Conservation (phyloP, 2,329 filamentous ascomycete species). For the Aspergillus sp. region DNA sequence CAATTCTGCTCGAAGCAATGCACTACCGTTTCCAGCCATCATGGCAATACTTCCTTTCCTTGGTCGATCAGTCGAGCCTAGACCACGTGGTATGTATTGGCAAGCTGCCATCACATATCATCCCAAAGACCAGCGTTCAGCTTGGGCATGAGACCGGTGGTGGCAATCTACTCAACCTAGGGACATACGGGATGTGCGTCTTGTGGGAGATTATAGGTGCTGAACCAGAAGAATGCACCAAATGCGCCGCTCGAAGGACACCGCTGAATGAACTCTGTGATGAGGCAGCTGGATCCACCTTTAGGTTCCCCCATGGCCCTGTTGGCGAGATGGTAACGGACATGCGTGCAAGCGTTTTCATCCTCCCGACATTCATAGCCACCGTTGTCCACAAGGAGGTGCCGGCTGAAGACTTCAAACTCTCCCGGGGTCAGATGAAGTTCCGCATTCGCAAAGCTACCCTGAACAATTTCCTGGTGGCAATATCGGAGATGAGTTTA, state of each 20-base stretch:
- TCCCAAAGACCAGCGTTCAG: constrained; percentile 50
- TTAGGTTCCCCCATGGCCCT: constrained; percentile 12
- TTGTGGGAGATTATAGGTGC: constrained; percentile 42
- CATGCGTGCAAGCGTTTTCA: constrained; percentile 10
- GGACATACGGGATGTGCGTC: constrained; percentile 42
- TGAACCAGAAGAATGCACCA: constrained; percentile 42
- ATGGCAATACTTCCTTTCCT: constrained; percentile 41
- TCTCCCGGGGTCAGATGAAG: neutral
- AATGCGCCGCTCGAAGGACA: constrained; percentile 29
- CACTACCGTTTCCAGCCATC: constrained; percentile 54
- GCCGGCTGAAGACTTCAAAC: neutral
- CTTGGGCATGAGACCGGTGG: constrained; percentile 42
- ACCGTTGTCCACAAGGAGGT: neutral
- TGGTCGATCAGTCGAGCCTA: neutral
- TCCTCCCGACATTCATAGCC: neutral
- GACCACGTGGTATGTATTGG: neutral
- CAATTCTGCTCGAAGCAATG: constrained; percentile 55
- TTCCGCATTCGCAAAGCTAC: constrained; percentile 14
- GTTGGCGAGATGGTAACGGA: constrained; percentile 17
- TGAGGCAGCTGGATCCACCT: constrained; percentile 18
- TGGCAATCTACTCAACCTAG: constrained; percentile 37
- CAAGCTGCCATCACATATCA: constrained; percentile 31
- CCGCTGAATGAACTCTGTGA: constrained; percentile 4
- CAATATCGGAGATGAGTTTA: constrained; percentile 11
- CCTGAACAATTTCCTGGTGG: constrained; percentile 22